Base-by-base conservation (phyloP, 139 green algal genomes). In the Chlamydomonas sp. region DNA sequence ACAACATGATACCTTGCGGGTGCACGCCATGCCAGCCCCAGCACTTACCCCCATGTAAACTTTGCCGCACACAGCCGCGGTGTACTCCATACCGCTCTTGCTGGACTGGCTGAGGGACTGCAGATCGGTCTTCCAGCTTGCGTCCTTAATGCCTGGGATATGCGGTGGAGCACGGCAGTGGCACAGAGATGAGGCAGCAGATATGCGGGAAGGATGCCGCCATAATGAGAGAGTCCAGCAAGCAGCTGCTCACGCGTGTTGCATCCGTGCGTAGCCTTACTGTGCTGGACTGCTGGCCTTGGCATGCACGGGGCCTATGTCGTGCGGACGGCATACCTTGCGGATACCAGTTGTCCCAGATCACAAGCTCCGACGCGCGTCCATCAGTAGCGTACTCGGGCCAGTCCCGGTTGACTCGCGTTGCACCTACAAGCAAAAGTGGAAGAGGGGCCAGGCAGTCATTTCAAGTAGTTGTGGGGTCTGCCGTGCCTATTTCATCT, bases 41-140 rank as follows among this genome's bases (percentile, higher is more conserved):
- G 2, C 68, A 71, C 82, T 87, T 61, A 87, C 82, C 71, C 82
- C 82, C 10, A 80, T 74, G n/a, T 15, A 57, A 2, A 87, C 71
- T n/a, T 87, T 87, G 71, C 61, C 82, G 72, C 82, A 87, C 3
- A 87, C 1, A 2, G 60, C 82, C 0, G 75, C 62, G 18, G 72
- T 71, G 58, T 72, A 71, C 16, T 66, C 4, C 14, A 69, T 61
- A 57, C 86, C 79, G 16, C 68, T 78, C 69, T 63, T 82, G 16
- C 63, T 4, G 0, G 84, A 89, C 18, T 84, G 66, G 8, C 2
- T 3, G 3, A 84, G 59, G 1, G 84, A 59, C 76, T 89, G 84
- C 64, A 89, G 2, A 4, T 60, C 8, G 0, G 72, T 73, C 20
- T 79, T 79, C 71, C 71, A 80, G 0, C 71, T 80, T 5, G 71